Percentiles rank a stretch among this genome's conserved stretches.
Conservation (phyloP, 1,284 basidiomycete genomes). For the Sporisorium reilianum region DNA sequence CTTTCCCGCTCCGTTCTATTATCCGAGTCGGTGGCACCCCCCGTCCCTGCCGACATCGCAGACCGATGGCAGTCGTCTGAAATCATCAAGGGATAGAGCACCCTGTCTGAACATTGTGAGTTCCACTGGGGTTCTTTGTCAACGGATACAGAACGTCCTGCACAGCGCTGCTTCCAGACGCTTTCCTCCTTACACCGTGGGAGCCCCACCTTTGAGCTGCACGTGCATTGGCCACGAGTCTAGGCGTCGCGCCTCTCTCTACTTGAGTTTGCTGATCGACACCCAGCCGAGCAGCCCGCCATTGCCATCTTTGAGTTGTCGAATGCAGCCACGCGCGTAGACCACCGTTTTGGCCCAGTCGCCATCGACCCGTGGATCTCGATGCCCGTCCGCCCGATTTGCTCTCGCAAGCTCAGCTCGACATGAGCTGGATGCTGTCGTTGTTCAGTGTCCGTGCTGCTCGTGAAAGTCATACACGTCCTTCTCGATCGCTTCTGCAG, state of each 20-base stretch:
- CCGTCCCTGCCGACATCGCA: background rate
- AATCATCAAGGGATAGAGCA: background rate
- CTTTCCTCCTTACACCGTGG: background rate
- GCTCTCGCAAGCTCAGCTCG: too few species aligned
- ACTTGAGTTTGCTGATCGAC: background rate
- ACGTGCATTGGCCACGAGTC: background rate
- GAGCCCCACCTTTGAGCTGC: background rate
- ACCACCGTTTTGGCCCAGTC: background rate
- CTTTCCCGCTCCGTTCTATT: background rate
- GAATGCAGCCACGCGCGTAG: background rate
- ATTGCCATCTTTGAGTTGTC: too few species aligned
- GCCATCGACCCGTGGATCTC: background rate
- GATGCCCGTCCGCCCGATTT: background rate
- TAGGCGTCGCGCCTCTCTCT: background rate
- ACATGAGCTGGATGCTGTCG: background rate
- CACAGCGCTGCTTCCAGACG: conserved; percentile 4
- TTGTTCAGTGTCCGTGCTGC: conserved; percentile 18
- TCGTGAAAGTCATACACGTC: conserved; percentile 58
- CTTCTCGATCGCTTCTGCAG: conserved; percentile 48
- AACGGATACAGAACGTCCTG: background rate
- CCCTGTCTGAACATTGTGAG: background rate
- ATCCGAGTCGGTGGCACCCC: background rate
- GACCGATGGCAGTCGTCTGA: background rate
- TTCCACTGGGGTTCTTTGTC: background rate
- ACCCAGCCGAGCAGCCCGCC: background rate